Percentiles rank a stretch among this genome's conserved stretches.
Conservation (phyloP, 345 rosid species). For the Lumnitzera littorea region DNA sequence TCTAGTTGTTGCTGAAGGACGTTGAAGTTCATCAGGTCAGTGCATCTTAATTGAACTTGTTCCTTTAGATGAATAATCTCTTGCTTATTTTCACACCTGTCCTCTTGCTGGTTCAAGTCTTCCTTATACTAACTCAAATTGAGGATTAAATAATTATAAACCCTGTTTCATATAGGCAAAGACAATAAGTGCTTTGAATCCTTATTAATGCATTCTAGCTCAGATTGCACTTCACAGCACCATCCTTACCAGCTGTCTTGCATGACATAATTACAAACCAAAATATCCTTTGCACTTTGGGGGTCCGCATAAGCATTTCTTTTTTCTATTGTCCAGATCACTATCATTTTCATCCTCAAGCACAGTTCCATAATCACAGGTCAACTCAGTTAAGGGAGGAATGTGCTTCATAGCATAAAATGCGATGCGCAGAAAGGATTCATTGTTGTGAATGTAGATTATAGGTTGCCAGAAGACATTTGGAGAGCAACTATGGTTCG, state of each 20-base stretch:
- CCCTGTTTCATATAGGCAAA: no score
- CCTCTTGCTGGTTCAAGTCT: no score
- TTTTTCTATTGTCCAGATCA: conserved; percentile 26
- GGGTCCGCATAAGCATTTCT: conserved; percentile 59
- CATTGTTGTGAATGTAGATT: conserved; percentile 28
- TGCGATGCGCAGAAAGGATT: conserved; percentile 43
- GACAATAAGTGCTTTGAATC: no score
- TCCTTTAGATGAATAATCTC: no score
- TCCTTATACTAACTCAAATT: no score
- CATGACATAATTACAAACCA: conserved; percentile 19
- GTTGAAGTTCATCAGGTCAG: no score
- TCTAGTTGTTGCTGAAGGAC: no score
- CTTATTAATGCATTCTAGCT: no score
- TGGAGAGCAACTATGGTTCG: conserved; percentile 88
- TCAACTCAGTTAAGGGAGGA: conserved; percentile 81
- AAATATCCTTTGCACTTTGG: conserved; percentile 53
- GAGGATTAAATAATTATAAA: no score
- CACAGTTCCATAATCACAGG: conserved; percentile 70
- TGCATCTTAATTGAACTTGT: no score
- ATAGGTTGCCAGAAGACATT: conserved; percentile 86
- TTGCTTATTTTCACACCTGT: no score
- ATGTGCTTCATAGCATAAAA: conserved; percentile 66
- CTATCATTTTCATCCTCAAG: conserved; percentile 22
- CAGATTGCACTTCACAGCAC: no score
- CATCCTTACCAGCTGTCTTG: conserved; percentile 1